Percentiles rank a stretch among this genome's conserved stretches.
Conservation (phyloP, 257 asterid genomes). For the Solanum rostratum region DNA sequence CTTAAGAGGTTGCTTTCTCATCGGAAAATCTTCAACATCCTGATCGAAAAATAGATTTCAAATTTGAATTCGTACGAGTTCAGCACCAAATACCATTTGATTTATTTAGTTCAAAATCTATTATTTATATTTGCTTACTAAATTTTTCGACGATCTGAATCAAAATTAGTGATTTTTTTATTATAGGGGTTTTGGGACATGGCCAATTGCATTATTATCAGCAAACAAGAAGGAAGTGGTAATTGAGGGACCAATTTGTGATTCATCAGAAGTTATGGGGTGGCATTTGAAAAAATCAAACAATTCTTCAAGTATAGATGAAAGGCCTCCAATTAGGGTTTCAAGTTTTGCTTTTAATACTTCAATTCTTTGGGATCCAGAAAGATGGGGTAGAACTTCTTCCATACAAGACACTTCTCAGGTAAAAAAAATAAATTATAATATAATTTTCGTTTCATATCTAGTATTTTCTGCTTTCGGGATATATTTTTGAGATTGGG, state of each 20-base stretch:
- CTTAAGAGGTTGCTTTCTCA: neutral
- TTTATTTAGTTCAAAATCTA: neutral
- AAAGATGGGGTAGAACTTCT: conserved; percentile 89
- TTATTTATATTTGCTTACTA: neutral
- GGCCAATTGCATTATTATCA: conserved; percentile 67
- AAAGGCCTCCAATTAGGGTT: conserved; percentile 41
- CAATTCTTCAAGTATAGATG: conserved; percentile 22
- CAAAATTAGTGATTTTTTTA: neutral
- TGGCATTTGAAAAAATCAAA: conserved; percentile 76
- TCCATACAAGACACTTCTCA: conserved; percentile 67
- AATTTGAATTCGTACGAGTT: neutral
- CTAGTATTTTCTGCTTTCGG: too few relatives aligned
- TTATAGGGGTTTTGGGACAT: conserved; percentile 71
- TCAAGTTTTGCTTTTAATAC: conserved; percentile 88
- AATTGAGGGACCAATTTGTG: conserved; percentile 73
- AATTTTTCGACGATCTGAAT: neutral
- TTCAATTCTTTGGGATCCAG: conserved; percentile 95
- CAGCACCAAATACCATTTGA: neutral
- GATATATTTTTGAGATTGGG: too few relatives aligned
- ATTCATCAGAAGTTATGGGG: conserved; percentile 64
- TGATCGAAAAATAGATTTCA: rapidly evolving
- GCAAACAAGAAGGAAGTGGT: conserved; percentile 47
- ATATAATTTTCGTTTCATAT: too few relatives aligned
- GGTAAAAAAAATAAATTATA: conserved; percentile 15
- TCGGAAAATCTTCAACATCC: neutral